Percentiles rank a stretch among this genome's conserved stretches.
Conservation (phyloP, 495 filamentous ascomycete genomes). For the Physcia stellaris region DNA sequence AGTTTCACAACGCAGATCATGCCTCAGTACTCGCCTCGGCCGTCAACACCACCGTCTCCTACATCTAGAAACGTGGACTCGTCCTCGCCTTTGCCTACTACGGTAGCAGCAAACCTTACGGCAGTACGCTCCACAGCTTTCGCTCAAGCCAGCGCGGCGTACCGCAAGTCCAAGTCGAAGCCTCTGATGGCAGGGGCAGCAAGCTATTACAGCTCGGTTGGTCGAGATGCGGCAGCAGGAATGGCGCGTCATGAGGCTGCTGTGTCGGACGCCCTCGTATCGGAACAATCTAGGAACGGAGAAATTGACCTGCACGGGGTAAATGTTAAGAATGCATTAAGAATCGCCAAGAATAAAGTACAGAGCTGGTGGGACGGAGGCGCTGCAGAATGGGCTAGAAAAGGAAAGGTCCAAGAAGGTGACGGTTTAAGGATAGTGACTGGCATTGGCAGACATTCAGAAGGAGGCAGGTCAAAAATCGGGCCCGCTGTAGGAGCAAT, state of each 20-base stretch:
- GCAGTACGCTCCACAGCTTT: constrained; percentile 37
- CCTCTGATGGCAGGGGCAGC: constrained; percentile 52
- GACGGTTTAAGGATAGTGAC: constrained; percentile 60
- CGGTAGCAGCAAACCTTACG: constrained; percentile 11
- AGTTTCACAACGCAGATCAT: constrained; percentile 29
- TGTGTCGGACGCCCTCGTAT: constrained; percentile 46
- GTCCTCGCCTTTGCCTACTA: background rate
- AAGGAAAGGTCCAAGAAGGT: constrained; percentile 13
- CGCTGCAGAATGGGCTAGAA: constrained; percentile 26
- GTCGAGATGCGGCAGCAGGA: constrained; percentile 36
- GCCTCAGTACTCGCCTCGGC: constrained; percentile 17
- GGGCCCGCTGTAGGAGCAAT: constrained; percentile 70
- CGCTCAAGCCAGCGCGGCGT: constrained; percentile 43
- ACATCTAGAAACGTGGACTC: background rate
- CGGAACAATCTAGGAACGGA: constrained; percentile 38
- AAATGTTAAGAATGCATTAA: constrained; percentile 60
- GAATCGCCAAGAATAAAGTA: constrained; percentile 56
- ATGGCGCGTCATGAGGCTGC: constrained; percentile 13
- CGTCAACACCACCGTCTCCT: constrained; percentile 3
- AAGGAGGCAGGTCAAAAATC: constrained; percentile 58
- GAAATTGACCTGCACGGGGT: constrained; percentile 76
- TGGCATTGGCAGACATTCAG: constrained; percentile 64
- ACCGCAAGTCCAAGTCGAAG: constrained; percentile 50
- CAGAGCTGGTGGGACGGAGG: constrained; percentile 72
- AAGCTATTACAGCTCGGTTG: constrained; percentile 48